Conservation (phyloP, 129 eudicot genomes). For the Saussurea involucrata region DNA sequence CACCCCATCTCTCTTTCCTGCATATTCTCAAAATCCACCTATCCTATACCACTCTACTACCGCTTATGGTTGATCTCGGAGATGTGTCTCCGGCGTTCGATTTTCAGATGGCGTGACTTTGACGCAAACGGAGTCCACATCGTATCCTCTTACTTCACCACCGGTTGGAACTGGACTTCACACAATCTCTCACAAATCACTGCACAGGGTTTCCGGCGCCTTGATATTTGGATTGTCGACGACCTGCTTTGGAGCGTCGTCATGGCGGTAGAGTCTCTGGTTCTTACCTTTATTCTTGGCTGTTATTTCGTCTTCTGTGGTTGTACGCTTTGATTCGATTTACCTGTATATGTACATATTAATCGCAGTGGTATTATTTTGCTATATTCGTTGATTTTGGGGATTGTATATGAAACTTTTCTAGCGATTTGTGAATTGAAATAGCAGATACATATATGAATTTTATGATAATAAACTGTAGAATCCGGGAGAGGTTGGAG, state of each 20-base stretch:
- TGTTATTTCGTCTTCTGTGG: slow-evolving; percentile 76
- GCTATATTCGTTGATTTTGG: neutral
- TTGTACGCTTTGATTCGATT: slow-evolving; percentile 51
- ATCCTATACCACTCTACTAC: neutral
- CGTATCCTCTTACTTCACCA: slow-evolving; percentile 25
- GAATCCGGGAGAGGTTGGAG: too few relatives aligned
- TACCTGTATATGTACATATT: neutral
- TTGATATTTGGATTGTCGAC: slow-evolving; percentile 54
- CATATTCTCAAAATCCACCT: neutral
- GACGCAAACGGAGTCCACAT: slow-evolving; percentile 25
- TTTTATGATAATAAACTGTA: too few relatives aligned
- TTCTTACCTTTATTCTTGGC: slow-evolving; percentile 53
- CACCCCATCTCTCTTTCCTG: neutral
- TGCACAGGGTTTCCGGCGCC: slow-evolving; percentile 30
- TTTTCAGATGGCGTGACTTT: slow-evolving; percentile 46
- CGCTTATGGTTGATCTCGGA: neutral
- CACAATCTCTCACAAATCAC: slow-evolving; percentile 34
- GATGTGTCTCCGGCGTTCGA: slow-evolving; percentile 38
- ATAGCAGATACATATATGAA: neutral
- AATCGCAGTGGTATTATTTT: neutral
- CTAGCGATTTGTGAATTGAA: neutral
- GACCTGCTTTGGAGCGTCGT: slow-evolving; percentile 60
- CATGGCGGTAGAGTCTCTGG: slow-evolving; percentile 51
- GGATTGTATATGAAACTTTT: neutral
- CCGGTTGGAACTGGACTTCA: slow-evolving; percentile 35